phyloP scores from a whole-genome alignment of 768 basidiomycete genomes.

The Rossbeevera mucosa region DNA sequence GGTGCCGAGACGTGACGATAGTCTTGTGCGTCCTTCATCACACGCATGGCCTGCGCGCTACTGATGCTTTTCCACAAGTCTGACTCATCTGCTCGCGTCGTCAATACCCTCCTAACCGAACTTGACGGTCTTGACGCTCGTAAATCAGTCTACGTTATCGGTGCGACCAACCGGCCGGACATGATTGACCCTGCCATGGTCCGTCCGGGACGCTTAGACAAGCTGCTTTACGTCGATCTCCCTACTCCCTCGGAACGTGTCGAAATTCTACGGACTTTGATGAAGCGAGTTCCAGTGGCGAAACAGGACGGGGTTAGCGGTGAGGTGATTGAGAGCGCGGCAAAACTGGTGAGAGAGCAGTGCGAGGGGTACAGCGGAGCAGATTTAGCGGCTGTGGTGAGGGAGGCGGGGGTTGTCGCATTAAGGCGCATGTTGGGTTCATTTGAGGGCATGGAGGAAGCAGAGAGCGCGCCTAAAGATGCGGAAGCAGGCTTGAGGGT shows the following conservation, averaged over 20 bases:
- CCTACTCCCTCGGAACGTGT: conserved; percentile 68
- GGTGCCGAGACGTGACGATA: conserved; percentile 87
- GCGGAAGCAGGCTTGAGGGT: neutral
- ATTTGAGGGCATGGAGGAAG: conserved; percentile 53
- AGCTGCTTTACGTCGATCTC: conserved; percentile 89
- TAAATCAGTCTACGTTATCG: conserved; percentile 88
- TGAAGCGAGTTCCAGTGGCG: conserved; percentile 61
- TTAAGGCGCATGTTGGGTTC: conserved; percentile 64
- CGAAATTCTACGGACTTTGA: conserved; percentile 80
- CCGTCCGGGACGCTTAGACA: conserved; percentile 92
- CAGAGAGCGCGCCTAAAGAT: conserved; percentile 5
- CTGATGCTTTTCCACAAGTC: conserved; percentile 39
- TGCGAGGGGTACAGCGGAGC: conserved; percentile 93
- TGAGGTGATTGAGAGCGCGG: conserved; percentile 26
- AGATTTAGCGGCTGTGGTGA: conserved; percentile 80
- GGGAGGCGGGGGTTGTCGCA: conserved; percentile 88
- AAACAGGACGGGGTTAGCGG: neutral
- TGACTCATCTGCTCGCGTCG: conserved; percentile 88
- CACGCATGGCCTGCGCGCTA: neutral
- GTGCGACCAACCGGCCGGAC: conserved; percentile 92
- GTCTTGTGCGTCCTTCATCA: conserved; percentile 50
- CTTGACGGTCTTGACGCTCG: conserved; percentile 87
- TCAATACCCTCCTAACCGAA: conserved; percentile 88
- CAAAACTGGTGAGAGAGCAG: conserved; percentile 48
- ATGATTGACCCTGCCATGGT: conserved; percentile 99